These are phyloP conservation scores for Neurospora intermedia DNA, from an alignment of 495 filamentous ascomycete genomes.

Conservation along the genomic window DNA sequence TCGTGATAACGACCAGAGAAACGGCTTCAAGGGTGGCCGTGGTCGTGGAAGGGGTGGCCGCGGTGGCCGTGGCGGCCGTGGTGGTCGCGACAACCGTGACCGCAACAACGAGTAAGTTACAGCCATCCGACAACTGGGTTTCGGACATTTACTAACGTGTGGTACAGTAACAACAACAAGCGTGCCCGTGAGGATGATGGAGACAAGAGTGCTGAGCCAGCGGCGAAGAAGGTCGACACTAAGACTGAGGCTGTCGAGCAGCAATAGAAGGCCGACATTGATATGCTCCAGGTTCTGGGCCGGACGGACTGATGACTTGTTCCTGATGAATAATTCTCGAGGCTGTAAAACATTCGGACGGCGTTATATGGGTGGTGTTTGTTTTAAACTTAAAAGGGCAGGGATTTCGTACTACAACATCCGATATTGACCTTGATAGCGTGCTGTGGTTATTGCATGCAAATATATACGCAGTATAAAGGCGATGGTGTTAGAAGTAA, in stretches of 20 bases:
- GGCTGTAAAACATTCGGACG: neutral
- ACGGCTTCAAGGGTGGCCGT: slow-evolving; percentile 40
- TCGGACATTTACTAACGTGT: slow-evolving; percentile 13
- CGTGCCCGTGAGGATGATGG: slow-evolving; percentile 33
- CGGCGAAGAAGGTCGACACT: slow-evolving; percentile 19
- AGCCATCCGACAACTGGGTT: neutral
- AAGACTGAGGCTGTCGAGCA: neutral
- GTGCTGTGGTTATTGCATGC: neutral
- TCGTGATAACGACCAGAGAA: slow-evolving; percentile 53
- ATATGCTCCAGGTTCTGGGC: neutral
- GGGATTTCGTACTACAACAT: neutral
- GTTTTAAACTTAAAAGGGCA: neutral
- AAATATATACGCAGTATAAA: neutral
- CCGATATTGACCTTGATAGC: neutral
- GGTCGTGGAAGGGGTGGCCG: slow-evolving; percentile 34
- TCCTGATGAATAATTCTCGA: neutral
- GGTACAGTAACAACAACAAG: slow-evolving; percentile 29
- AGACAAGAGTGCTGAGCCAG: slow-evolving; percentile 16
- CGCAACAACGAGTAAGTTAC: slow-evolving; percentile 18
- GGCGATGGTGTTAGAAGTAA: neutral
- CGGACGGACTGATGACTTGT: neutral
- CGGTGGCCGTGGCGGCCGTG: slow-evolving; percentile 30
- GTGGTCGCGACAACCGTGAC: slow-evolving; percentile 26
- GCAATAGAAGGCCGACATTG: neutral
- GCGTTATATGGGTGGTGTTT: neutral